Base-by-base conservation (phyloP, 2,329 filamentous ascomycete species). In the Xylaria sp. region DNA sequence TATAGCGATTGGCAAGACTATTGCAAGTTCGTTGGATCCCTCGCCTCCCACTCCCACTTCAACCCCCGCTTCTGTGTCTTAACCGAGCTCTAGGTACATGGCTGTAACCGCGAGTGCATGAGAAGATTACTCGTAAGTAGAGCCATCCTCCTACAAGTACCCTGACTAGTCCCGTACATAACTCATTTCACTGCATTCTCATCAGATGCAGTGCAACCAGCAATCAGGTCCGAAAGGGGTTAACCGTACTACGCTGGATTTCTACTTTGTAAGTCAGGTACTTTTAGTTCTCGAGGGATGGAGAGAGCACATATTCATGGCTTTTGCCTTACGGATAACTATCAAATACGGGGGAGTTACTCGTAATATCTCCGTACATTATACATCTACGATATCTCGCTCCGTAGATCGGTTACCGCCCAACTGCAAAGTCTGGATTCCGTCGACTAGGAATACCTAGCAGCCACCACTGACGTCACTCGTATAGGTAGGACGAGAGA, bases 61-160 rank as follows among this genome's bases (percentile, higher is more conserved):
- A 62, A 57, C 66, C 66, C 68, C 66, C 67, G 66, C 67, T 66
- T 59, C 65, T 67, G 47, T 37, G 52, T 52, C 50, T 39, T 48
- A 30, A 56, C 52, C 47, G 50, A 37, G 47, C 52, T 23, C 3
- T 3, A 42, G 13, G 9, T 46, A 46, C 42, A 46, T 16, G n/a
- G 19, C 10, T 34, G 50, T 51, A 19, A 37, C 58, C 42, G 55
- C 51, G 50, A 48, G 53, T 52, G 47, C n/a, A 44, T 11, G 37
- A 54, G 30, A 19, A 51, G 52, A 52, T n/a, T 1, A 16, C 16
- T 16, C 16, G 16, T 16, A 16, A n/a, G 13, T 42, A n/a, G 42
- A 46, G 13, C n/a, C 42, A 6, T 46, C 13, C 13, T 11, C n/a
- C 42, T n/a, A 16, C 4, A 30, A 30, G 23, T 30, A 30, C 23